These are phyloP conservation scores for Carpinus fangiana DNA, from an alignment of 306 rosid genomes.

Conservation along the genomic window DNA sequence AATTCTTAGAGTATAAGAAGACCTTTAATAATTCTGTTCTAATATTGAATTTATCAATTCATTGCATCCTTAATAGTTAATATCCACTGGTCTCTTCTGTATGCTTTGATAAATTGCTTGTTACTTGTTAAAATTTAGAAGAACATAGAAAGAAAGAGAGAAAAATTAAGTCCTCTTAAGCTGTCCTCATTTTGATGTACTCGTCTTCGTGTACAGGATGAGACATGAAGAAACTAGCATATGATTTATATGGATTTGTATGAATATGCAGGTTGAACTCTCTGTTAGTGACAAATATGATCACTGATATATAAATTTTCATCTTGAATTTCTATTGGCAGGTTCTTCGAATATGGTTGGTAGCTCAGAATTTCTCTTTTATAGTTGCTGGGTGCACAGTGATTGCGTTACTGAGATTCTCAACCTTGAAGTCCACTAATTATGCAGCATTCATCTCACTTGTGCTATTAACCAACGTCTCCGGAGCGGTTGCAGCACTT, in stretches of 20 bases:
- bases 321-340: slow-evolving; percentile 38
- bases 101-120: not conserved
- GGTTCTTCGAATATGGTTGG: slow-evolving; percentile 85
- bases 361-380: slow-evolving; percentile 67
- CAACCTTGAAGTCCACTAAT: slow-evolving; percentile 58
- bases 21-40: too few species aligned
- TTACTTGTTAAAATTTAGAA: not conserved
- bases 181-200: not conserved
- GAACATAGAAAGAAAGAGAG: not conserved
- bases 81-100: not conserved
- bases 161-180: not conserved
- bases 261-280: slow-evolving; percentile 3
- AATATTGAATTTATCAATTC: not conserved
- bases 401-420: slow-evolving; percentile 43
- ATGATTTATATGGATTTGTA: not conserved
- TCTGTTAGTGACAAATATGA: not conserved
- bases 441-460: slow-evolving; percentile 54
- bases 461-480: slow-evolving; percentile 55
- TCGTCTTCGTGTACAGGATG: not conserved
- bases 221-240: slow-evolving; percentile 1
- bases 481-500: slow-evolving; percentile 78
- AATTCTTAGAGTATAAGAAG: too few species aligned
- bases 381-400: slow-evolving; percentile 76
- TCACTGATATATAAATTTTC: not conserved
- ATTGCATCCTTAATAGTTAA: not conserved